Conservation (phyloP, 495 filamentous ascomycete genomes). For the Penicillium lagena region DNA sequence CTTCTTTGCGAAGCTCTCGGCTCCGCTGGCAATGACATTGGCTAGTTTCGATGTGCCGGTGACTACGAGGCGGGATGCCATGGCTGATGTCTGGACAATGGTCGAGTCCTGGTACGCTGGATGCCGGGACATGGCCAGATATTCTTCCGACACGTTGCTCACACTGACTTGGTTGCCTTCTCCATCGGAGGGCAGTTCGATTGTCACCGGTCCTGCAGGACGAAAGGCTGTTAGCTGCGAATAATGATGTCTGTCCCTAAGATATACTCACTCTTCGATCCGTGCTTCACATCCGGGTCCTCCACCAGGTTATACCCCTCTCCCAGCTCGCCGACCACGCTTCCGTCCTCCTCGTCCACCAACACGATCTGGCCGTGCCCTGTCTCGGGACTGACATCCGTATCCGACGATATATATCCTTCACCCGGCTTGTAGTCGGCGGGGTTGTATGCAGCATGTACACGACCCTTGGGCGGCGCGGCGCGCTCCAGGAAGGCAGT, state of each 20-base stretch:
- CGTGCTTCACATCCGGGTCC: conserved; percentile 61
- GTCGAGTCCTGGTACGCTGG: conserved; percentile 83
- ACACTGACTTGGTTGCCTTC: conserved; percentile 63
- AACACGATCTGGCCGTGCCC: conserved; percentile 78
- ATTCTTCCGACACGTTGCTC: conserved; percentile 70
- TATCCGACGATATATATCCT: conserved; percentile 50
- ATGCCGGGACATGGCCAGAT: conserved; percentile 73
- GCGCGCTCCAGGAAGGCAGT: conserved; percentile 86
- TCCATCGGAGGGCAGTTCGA: conserved; percentile 72
- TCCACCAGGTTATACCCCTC: conserved; percentile 79
- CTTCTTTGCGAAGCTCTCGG: conserved; percentile 74
- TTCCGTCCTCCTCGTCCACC: conserved; percentile 91
- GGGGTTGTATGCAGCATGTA: conserved; percentile 63
- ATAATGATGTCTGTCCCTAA: neutral
- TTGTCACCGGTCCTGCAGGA: conserved; percentile 75
- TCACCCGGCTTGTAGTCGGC: conserved; percentile 72
- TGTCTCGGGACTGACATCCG: conserved; percentile 30
- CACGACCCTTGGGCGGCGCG: conserved; percentile 49
- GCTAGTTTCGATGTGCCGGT: conserved; percentile 74
- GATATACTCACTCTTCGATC: conserved; percentile 70
- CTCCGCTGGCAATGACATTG: conserved; percentile 66
- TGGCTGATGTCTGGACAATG: conserved; percentile 82
- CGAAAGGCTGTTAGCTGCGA: conserved; percentile 6
- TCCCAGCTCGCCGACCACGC: conserved; percentile 83
- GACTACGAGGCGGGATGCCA: conserved; percentile 88